These are phyloP conservation scores for Hydrangea macrophylla DNA, from an alignment of 148 eudicot genomes.

Conservation along the genomic window DNA sequence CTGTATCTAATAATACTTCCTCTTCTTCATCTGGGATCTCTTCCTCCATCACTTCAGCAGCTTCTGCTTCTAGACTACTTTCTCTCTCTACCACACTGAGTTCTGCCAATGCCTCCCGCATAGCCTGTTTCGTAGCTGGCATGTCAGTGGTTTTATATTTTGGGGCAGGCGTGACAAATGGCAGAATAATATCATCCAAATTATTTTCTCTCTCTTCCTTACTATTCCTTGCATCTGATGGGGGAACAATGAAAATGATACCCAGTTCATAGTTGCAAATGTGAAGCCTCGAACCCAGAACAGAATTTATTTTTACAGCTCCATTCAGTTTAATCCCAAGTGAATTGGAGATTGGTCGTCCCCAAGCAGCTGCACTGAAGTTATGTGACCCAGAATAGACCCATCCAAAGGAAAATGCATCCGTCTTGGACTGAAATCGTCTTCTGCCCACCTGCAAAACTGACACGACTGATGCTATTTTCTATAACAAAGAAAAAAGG, in stretches of 20 bases:
- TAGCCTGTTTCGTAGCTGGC: constrained; percentile 53
- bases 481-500: constrained; percentile 5
- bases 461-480: constrained; percentile 5
- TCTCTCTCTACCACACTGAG: constrained; percentile 27
- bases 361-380: constrained; percentile 97
- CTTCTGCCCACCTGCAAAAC: constrained; percentile 90
- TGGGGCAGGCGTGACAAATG: constrained; percentile 86
- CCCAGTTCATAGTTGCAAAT: constrained; percentile 92
- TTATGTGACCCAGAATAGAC: constrained; percentile 87
- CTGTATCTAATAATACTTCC: constrained; percentile 33
- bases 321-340: constrained; percentile 13
- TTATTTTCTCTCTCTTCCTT: constrained; percentile 11
- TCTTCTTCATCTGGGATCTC: constrained; percentile 64
- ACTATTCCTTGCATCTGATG: constrained; percentile 28
- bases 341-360: constrained; percentile 46
- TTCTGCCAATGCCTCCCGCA: constrained; percentile 68
- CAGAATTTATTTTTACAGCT: constrained; percentile 29
- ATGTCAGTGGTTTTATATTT: constrained; percentile 46
- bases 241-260: constrained; percentile 65
- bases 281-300: constrained; percentile 54
- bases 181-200: constrained; percentile 65
- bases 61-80: constrained; percentile 14
- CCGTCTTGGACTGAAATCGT: constrained; percentile 59
- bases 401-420: constrained; percentile 73
- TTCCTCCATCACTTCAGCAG: constrained; percentile 31